Conservation (phyloP, 371 early-diverging fungal genomes). For the Mortierella sp. region DNA sequence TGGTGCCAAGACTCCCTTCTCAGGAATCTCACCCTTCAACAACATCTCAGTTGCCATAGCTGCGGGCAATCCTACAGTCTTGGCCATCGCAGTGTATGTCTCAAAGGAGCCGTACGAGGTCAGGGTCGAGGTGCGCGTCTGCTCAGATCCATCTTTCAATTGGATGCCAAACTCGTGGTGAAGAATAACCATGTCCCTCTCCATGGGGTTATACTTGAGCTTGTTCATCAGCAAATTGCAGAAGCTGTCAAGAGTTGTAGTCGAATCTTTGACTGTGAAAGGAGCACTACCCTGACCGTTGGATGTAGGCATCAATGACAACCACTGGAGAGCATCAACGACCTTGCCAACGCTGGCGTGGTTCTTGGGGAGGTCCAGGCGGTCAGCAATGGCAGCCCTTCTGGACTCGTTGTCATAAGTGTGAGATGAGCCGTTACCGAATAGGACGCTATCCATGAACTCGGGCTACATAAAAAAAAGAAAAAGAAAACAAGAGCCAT, state of each 20-base stretch:
- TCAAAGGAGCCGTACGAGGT: slow-evolving; percentile 81
- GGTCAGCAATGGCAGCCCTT: slow-evolving; percentile 58
- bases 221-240: slow-evolving; percentile 78
- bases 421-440: slow-evolving; percentile 28
- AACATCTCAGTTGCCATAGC: slow-evolving; percentile 91
- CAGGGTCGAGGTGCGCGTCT: slow-evolving; percentile 80
- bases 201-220: slow-evolving; percentile 78
- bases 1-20: slow-evolving; percentile 84
- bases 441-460: slow-evolving; percentile 53
- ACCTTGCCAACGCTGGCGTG: slow-evolving; percentile 60
- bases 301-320: slow-evolving; percentile 41
- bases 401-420: slow-evolving; percentile 43
- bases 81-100: slow-evolving; percentile 91
- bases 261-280: slow-evolving; percentile 47
- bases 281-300: slow-evolving; percentile 5
- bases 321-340: slow-evolving; percentile 58
- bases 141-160: slow-evolving; percentile 64
- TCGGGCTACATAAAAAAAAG: slow-evolving; percentile 29
- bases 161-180: slow-evolving; percentile 89
- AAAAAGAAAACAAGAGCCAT: neutral
- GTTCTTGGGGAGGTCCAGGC: slow-evolving; percentile 60
- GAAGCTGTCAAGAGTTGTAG: slow-evolving; percentile 78
- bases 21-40: slow-evolving; percentile 72
- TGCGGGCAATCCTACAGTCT: slow-evolving; percentile 90
- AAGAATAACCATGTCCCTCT: slow-evolving; percentile 90